A percentile compares a stretch with the other conserved stretches of the same genome.
Conservation (phyloP, 2,329 filamentous ascomycete species). For the Claviceps capensis region DNA sequence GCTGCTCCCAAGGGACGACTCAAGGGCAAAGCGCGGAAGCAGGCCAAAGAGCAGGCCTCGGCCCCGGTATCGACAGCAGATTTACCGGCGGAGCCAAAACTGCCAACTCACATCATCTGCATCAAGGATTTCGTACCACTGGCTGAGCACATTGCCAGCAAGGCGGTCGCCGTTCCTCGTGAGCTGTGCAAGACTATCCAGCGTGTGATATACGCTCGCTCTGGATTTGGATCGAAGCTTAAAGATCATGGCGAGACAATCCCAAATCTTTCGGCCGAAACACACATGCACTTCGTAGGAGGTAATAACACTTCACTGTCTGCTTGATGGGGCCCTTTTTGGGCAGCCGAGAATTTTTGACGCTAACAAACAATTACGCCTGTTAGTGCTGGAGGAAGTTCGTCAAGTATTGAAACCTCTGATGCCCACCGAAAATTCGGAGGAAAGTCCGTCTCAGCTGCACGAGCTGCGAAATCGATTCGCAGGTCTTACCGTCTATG, state of each 20-base stretch:
- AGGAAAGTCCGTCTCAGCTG: not conserved
- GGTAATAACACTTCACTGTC: conserved; percentile 19
- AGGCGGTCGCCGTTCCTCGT: conserved; percentile 14
- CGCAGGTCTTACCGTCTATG: conserved; percentile 20
- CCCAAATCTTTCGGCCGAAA: conserved; percentile 11
- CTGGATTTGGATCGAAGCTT: conserved; percentile 12
- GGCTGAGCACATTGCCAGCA: conserved; percentile 14
- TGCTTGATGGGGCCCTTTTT: not conserved
- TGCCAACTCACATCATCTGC: conserved; percentile 19
- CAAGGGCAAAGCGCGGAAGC: not conserved
- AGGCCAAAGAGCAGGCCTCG: not conserved
- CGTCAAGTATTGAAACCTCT: conserved; percentile 15
- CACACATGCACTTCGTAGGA: not conserved
- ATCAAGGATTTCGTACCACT: conserved; percentile 24
- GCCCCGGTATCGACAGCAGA: no score
- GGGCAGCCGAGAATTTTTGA: not conserved
- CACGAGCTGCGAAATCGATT: conserved; percentile 18
- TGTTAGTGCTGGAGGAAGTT: conserved; percentile 19
- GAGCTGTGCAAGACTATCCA: conserved; percentile 19
- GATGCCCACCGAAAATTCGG: conserved; percentile 3
- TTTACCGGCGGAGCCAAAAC: not conserved
- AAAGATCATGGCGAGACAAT: conserved; percentile 8
- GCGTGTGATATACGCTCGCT: conserved; percentile 22
- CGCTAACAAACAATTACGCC: conserved; percentile 6
- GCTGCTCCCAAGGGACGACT: not conserved